Percentiles rank a stretch among this genome's conserved stretches.
phyloP scores from a whole-genome alignment of 768 basidiomycete genomes.

The Megacollybia marginata region DNA sequence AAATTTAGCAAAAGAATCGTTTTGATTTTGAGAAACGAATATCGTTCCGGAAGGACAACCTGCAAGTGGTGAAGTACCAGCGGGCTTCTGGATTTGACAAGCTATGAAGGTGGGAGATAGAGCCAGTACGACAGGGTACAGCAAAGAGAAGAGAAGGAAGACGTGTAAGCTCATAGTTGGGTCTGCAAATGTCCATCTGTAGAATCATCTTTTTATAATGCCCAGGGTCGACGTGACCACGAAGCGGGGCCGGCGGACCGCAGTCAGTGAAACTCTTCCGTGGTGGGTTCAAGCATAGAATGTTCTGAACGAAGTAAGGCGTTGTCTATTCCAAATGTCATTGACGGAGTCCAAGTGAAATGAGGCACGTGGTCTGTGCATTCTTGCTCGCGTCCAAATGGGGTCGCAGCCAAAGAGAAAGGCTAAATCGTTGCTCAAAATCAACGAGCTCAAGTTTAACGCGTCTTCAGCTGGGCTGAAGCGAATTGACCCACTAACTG shows the following conservation, averaged over 20 bases:
- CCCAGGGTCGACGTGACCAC: no score
- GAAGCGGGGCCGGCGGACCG: no score
- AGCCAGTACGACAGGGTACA: conserved; percentile 8
- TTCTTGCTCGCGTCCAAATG: no score
- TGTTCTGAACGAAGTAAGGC: no score
- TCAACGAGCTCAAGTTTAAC: conserved; percentile 1
- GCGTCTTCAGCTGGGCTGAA: background rate
- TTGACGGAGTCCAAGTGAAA: no score
- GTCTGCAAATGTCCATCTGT: no score
- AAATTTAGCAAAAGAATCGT: conserved; percentile 38
- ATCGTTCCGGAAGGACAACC: conserved; percentile 56
- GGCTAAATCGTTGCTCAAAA: background rate
- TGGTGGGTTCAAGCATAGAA: no score
- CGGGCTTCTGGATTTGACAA: conserved; percentile 47
- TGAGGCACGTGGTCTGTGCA: no score
- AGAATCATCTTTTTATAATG: no score
- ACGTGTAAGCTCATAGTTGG: no score
- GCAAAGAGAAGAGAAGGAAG: background rate
- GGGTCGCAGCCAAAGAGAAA: background rate
- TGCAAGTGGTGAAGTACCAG: conserved; percentile 29
- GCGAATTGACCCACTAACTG: conserved; percentile 17
- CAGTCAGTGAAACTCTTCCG: no score
- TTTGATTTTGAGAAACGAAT: conserved; percentile 42
- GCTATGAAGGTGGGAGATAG: conserved; percentile 39
- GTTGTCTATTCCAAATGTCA: no score